phyloP scores from a whole-genome alignment of 805 yeast genomes.

The Torulaspora indica region DNA sequence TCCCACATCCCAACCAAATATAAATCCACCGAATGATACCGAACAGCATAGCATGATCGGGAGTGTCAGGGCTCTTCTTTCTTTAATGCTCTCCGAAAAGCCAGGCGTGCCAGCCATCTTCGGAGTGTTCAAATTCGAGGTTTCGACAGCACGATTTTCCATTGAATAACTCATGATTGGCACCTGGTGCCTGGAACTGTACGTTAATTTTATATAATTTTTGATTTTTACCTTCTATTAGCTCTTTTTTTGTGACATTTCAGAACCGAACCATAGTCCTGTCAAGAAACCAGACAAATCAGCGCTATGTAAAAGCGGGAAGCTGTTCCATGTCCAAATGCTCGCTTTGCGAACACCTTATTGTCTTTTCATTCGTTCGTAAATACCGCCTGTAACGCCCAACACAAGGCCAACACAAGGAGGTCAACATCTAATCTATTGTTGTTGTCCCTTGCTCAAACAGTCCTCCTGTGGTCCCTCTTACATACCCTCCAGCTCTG shows the following conservation, averaged over 20 bases:
- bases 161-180: background rate
- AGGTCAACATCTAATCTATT: no score
- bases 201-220: no score
- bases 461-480: background rate
- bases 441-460: background rate
- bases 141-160: background rate
- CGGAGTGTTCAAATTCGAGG: slow-evolving; percentile 1
- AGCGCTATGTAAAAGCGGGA: background rate
- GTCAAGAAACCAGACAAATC: background rate
- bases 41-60: slow-evolving; percentile 42
- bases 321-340: no score
- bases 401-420: no score
- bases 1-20: slow-evolving; percentile 74
- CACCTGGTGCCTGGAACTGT: background rate
- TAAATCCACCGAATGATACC: slow-evolving; percentile 67
- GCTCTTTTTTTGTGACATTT: slow-evolving; percentile 4
- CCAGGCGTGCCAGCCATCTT: slow-evolving; percentile 2
- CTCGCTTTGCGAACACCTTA: no score
- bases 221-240: no score
- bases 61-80: slow-evolving; percentile 1
- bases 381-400: no score
- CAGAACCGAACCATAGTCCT: background rate
- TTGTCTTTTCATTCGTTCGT: no score
- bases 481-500: no score
- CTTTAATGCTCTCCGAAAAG: background rate